Conservation (phyloP, 73 alveolate genomes). For the Tetrahymena thermophila region DNA sequence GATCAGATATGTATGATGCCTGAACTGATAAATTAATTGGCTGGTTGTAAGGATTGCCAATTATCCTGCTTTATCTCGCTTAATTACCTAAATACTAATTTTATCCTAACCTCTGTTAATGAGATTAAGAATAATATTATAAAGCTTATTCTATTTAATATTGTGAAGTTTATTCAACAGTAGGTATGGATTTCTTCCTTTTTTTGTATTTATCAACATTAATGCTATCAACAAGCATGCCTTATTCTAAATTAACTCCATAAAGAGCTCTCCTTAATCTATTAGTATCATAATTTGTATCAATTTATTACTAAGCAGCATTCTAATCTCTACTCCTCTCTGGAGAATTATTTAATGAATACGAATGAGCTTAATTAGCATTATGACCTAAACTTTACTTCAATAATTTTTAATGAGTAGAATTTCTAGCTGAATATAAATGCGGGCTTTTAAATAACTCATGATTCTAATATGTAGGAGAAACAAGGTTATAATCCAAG, state of each 20-base stretch:
- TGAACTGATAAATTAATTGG: not conserved
- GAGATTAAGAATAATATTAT: not conserved
- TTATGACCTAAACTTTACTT: not conserved
- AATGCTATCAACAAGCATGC: not conserved
- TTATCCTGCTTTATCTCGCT: not conserved
- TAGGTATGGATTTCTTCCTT: not conserved
- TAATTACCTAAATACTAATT: not conserved
- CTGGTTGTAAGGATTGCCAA: not conserved
- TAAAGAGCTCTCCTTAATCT: not conserved
- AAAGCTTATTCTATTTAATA: not conserved
- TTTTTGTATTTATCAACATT: not conserved
- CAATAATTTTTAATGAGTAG: not conserved
- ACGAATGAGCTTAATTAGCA: not conserved
- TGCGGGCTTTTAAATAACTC: not conserved
- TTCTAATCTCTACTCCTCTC: not conserved
- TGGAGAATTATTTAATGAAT: not conserved
- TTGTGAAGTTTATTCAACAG: not conserved
- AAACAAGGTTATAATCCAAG: not conserved
- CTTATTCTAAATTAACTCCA: not conserved
- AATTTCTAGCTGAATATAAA: not conserved
- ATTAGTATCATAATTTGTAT: not conserved
- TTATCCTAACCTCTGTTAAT: not conserved
- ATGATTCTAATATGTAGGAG: not conserved
- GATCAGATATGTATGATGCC: not conserved
- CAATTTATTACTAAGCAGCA: not conserved